These are phyloP conservation scores for Scheffersomyces lignosus DNA, from an alignment of 805 yeast species.

Conservation along the genomic window DNA sequence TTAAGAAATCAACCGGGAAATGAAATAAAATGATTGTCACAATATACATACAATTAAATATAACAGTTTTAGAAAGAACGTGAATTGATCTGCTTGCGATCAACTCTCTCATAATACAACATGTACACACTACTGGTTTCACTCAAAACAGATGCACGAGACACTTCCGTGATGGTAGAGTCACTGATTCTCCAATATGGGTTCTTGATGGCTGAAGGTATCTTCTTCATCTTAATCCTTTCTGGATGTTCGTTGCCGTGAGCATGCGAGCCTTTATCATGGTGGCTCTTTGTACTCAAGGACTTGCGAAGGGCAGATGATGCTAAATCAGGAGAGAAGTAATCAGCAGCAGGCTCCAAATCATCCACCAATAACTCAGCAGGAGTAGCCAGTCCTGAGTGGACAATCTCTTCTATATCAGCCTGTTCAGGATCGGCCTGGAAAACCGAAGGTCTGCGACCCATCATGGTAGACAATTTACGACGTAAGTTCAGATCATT, in stretches of 20 bases:
- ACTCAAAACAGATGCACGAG: constrained; percentile 54
- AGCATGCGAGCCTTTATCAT: not conserved
- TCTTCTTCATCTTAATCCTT: constrained; percentile 47
- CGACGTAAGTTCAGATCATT: constrained; percentile 22
- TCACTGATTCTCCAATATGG: constrained; percentile 91
- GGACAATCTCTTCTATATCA: constrained; percentile 37
- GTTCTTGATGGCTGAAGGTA: constrained; percentile 53
- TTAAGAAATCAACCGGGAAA: no score
- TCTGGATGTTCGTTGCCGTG: constrained; percentile 3
- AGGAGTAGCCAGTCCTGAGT: constrained; percentile 42
- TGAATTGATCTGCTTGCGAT: constrained; percentile 16
- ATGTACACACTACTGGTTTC: constrained; percentile 82
- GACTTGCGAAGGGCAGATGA: not conserved
- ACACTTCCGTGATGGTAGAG: constrained; percentile 62
- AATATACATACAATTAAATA: no score
- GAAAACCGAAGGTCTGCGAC: constrained; percentile 39
- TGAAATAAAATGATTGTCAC: no score
- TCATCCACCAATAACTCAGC: constrained; percentile 40
- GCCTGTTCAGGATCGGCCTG: constrained; percentile 39
- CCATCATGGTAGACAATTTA: constrained; percentile 39
- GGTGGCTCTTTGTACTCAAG: no score
- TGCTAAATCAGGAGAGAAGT: constrained; percentile 19
- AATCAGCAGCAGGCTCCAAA: constrained; percentile 21
- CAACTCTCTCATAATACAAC: constrained; percentile 72
- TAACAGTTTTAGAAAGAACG: no score